Percentiles rank a stretch among this genome's conserved stretches.
Evolutionary conservation across 225 moss, liverwort and hornwort species (phyloP).

Genomic region (Rhytidiadelphus loreus): DNA sequence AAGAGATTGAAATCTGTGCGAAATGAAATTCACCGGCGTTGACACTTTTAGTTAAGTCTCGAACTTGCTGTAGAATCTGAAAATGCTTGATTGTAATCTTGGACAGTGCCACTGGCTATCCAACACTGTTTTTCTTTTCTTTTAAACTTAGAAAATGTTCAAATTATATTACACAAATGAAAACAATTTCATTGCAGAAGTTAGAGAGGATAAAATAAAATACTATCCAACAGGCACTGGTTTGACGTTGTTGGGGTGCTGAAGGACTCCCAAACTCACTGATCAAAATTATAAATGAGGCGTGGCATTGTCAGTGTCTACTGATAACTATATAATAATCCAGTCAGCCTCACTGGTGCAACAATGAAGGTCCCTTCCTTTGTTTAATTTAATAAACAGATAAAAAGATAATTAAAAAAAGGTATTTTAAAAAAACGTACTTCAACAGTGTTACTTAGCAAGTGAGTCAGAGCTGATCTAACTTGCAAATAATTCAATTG

Average conservation of each 20-base stretch:
- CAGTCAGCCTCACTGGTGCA: not conserved
- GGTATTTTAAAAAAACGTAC: no score
- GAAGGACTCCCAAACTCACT: not conserved
- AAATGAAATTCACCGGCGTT: not conserved
- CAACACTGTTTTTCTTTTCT: not conserved
- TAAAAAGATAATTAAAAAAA: not conserved
- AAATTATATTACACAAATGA: not conserved
- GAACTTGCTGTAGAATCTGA: not conserved
- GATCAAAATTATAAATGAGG: not conserved
- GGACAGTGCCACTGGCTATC: not conserved
- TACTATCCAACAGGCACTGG: not conserved
- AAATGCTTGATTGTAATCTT: not conserved
- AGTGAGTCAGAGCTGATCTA: not conserved
- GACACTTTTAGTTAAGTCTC: not conserved
- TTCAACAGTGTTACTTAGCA: not conserved
- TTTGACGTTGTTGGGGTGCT: not conserved
- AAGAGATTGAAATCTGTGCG: not conserved
- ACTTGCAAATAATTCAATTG: not conserved
- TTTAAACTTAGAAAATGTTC: no score
- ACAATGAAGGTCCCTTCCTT: not conserved
- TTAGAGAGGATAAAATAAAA: not conserved
- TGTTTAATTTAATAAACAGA: not conserved
- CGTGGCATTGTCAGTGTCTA: not conserved
- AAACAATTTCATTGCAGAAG: not conserved
- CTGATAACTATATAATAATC: not conserved